Base-by-base conservation (phyloP, 2,329 filamentous ascomycete genomes). In the Chalaropsis ovoidea region DNA sequence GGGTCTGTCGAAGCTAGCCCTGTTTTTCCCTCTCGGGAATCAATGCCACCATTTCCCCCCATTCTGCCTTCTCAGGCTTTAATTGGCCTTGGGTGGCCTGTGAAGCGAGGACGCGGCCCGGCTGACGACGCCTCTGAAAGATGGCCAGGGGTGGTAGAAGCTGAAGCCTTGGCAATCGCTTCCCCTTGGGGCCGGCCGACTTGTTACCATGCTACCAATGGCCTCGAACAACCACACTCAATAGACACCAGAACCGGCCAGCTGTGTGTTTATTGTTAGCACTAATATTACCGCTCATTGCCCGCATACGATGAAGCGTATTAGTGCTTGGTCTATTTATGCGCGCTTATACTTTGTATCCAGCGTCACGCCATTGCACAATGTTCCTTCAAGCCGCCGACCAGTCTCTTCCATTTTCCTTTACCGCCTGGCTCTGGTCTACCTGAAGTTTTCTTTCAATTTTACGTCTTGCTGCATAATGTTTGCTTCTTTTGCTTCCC, bases 31-130 rank as follows among this genome's bases (percentile, higher is more conserved):
- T 39, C 27, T 27, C 8, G 15, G 47, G 22, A 24, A 13, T 24
- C 47, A 52, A 1, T 39, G 8, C 35, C 8, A 39, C 35, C 15
- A n/a, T 19, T 47, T 8, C 15, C n/a, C 43, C 15, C 3, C 15
- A 10, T 47, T 47, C 52, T 58, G 27, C 27, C 54, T 58, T 58
- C 54, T 39, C 24, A 17, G 22, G 22, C 22, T 56, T 56, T 56
- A 56, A 56, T 56, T 56, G 52, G 41, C 10, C 41, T 19, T 43
- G 58, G 54, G 11, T 47, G 43, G 54, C 31, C 27, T 58, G 27
- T 39, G 54, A 58, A 58, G 54, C 54, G 54, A 58, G 31, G 54
- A 58, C 27, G 27, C 27, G 54, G 27, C 54, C 54, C 54, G 54
- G 31, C 54, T 58, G 54, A 58, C 54, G 54, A 58, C 54, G 54